Conservation (phyloP, 2,329 filamentous ascomycete species). For the Sporothrix variecibatus region DNA sequence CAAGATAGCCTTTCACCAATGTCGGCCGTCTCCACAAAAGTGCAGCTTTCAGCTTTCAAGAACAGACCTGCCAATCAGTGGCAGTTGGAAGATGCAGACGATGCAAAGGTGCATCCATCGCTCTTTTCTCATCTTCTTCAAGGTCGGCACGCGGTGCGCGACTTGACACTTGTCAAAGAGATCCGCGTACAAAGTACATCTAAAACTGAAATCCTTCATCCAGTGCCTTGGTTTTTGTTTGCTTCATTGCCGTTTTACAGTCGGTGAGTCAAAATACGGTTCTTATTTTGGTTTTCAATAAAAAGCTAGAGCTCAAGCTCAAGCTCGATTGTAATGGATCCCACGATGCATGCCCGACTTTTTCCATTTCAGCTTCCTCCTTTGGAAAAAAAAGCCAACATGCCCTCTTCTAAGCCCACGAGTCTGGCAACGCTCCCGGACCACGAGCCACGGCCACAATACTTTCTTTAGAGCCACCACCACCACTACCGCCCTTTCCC, state of each 20-base stretch:
- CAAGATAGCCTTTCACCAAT: slow-evolving; percentile 1
- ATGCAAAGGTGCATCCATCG: not conserved
- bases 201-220: not conserved
- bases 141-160: not conserved
- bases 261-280: not conserved
- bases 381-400: not conserved
- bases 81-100: not conserved
- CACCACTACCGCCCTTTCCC: not conserved
- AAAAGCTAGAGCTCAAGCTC: not conserved
- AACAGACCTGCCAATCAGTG: not conserved
- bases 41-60: not conserved
- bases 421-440: not conserved
- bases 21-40: not conserved
- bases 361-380: not conserved
- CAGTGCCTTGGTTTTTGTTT: not conserved
- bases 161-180: not conserved
- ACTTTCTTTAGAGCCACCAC: not conserved
- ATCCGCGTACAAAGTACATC: not conserved
- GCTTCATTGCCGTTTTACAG: not conserved
- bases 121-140: not conserved
- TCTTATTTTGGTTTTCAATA: not conserved
- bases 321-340: not conserved
- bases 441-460: not conserved
- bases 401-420: not conserved
- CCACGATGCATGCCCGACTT: not conserved